phyloP scores from a whole-genome alignment of 1,139 yeast genomes.

The Hemisphaericaspora subhashii region DNA sequence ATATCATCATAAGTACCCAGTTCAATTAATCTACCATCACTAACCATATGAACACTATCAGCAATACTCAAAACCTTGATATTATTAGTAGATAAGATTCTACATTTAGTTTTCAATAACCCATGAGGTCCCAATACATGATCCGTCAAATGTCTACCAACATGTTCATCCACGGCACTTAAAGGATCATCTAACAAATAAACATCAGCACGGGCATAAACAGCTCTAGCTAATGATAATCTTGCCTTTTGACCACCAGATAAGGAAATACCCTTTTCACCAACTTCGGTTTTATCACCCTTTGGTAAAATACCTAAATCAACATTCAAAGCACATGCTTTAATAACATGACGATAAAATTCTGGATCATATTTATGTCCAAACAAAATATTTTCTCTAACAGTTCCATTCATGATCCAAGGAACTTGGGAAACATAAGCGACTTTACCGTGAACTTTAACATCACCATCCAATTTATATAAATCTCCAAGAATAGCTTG shows the following conservation, averaged over 20 bases:
- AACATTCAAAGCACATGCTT: slow-evolving; percentile 38
- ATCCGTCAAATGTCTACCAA: slow-evolving; percentile 33
- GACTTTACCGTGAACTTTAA: slow-evolving; percentile 70
- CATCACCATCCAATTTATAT: slow-evolving; percentile 75
- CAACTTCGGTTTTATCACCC: slow-evolving; percentile 40
- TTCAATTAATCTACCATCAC: slow-evolving; percentile 77
- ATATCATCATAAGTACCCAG: slow-evolving; percentile 68
- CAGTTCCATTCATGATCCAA: slow-evolving; percentile 57
- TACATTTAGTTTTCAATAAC: slow-evolving; percentile 71
- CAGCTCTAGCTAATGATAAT: slow-evolving; percentile 39
- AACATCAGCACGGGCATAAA: slow-evolving; percentile 39
- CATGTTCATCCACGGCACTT: slow-evolving; percentile 40
- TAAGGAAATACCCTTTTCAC: slow-evolving; percentile 44
- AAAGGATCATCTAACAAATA: slow-evolving; percentile 36
- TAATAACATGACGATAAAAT: slow-evolving; percentile 31
- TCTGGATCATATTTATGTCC: slow-evolving; percentile 31
- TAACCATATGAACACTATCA: slow-evolving; percentile 67
- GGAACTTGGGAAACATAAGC: slow-evolving; percentile 92
- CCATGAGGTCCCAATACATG: slow-evolving; percentile 76
- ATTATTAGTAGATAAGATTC: slow-evolving; percentile 84
- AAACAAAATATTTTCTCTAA: slow-evolving; percentile 39
- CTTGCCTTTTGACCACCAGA: slow-evolving; percentile 46
- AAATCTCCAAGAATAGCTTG: slow-evolving; percentile 86
- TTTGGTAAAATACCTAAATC: slow-evolving; percentile 36
- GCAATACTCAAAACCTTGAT: slow-evolving; percentile 84